These are phyloP conservation scores for Thalassiosira profunda DNA, from an alignment of 108 stramenopile genomes.

Conservation along the genomic window DNA sequence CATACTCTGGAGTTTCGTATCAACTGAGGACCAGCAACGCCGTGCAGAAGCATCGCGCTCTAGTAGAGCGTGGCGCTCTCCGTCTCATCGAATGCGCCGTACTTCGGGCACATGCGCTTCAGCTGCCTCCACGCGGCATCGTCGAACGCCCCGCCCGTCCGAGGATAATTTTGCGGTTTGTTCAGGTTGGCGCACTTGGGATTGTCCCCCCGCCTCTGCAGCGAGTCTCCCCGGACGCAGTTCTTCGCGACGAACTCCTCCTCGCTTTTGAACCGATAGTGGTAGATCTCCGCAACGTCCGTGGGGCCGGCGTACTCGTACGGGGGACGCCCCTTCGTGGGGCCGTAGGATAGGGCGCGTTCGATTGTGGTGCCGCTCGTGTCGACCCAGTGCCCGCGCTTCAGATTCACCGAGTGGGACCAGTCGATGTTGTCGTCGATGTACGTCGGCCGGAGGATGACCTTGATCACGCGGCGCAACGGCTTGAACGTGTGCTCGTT, in stretches of 20 bases:
- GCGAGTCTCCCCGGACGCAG: too few species aligned
- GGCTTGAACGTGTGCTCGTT: too few species aligned
- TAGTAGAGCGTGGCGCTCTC: too few species aligned
- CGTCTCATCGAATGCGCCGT: conserved; percentile 43
- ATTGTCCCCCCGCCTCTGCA: conserved; percentile 38
- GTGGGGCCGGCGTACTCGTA: conserved; percentile 38
- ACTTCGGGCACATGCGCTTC: conserved; percentile 44
- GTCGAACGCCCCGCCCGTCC: conserved; percentile 34
- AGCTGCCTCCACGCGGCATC: conserved; percentile 40
- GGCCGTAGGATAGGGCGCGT: too few species aligned
- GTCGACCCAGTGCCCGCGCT: conserved; percentile 29
- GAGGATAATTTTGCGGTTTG: too few species aligned
- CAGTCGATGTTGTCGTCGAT: conserved; percentile 17
- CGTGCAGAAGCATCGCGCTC: too few species aligned
- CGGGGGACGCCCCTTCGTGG: too few species aligned
- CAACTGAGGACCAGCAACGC: too few species aligned
- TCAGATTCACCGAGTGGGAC: conserved; percentile 30
- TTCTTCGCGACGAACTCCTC: conserved; percentile 39
- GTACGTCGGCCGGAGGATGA: conserved; percentile 19
- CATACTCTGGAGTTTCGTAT: too few species aligned
- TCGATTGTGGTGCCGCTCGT: too few species aligned
- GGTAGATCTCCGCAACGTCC: conserved; percentile 48
- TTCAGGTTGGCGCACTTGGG: conserved; percentile 15
- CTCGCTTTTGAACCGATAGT: conserved; percentile 40
- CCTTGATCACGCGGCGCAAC: conserved; percentile 25